phyloP scores from a whole-genome alignment of 805 yeast genomes.

The Zygotorulaspora danielsina region DNA sequence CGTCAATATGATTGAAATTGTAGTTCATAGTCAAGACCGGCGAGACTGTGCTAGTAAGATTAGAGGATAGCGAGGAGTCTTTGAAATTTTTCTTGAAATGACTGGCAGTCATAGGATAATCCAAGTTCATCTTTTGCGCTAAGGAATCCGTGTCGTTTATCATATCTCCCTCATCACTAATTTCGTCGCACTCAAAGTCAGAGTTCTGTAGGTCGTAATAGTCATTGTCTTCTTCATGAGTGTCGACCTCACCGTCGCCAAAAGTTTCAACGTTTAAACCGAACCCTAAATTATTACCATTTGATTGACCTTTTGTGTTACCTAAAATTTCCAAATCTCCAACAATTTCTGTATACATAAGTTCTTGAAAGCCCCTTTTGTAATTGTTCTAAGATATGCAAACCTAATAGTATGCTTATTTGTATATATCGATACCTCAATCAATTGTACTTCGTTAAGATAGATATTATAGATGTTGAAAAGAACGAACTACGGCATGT shows the following conservation, averaged over 20 bases:
- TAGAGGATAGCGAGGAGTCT: neutral
- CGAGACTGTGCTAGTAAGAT: slow-evolving; percentile 4
- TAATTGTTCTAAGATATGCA: neutral
- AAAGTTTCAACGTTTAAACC: neutral
- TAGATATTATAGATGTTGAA: too few relatives aligned
- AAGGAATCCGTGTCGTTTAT: neutral
- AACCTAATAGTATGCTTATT: neutral
- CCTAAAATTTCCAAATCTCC: neutral
- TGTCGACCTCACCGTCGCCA: too few relatives aligned
- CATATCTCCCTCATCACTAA: neutral
- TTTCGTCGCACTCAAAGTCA: neutral
- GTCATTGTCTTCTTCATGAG: neutral
- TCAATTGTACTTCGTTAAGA: neutral
- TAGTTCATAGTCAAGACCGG: slow-evolving; percentile 3
- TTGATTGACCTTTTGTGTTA: neutral
- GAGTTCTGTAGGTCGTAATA: neutral
- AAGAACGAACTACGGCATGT: too few relatives aligned
- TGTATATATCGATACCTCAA: too few relatives aligned
- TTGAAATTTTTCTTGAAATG: neutral
- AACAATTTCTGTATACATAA: slow-evolving; percentile 3
- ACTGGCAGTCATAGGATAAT: slow-evolving; percentile 1
- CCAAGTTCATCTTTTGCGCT: slow-evolving; percentile 1
- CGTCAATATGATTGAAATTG: neutral
- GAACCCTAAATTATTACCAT: slow-evolving; percentile 1
- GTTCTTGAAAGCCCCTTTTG: slow-evolving; percentile 1